A percentile compares a stretch with the other conserved stretches of the same genome.
Conservation (phyloP, 768 basidiomycete genomes). For the Pleurotus ostreatus region DNA sequence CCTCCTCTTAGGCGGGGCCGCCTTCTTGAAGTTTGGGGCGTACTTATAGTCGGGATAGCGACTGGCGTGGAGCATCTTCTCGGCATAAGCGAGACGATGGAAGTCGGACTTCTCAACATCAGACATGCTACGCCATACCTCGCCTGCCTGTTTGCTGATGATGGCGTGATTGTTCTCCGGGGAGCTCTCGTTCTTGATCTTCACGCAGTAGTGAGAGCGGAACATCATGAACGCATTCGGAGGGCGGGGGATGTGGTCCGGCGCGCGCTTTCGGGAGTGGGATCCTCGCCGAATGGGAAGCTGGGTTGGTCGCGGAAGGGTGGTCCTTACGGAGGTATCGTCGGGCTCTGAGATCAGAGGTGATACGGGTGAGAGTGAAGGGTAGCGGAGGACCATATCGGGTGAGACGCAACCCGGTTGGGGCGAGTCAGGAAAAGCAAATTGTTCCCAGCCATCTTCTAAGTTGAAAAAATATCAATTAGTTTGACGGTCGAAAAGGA, state of each 20-base stretch:
- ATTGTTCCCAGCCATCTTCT: slow-evolving; percentile 2
- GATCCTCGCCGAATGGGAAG: slow-evolving; percentile 11
- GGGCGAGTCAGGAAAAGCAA: background rate
- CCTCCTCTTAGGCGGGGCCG: slow-evolving; percentile 44
- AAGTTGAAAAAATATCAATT: background rate
- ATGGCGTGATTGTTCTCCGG: slow-evolving; percentile 56
- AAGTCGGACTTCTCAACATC: slow-evolving; percentile 48
- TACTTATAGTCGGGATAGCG: slow-evolving; percentile 56
- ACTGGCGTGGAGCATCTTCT: slow-evolving; percentile 43
- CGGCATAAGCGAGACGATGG: slow-evolving; percentile 45
- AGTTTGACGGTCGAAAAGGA: background rate
- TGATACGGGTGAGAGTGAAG: slow-evolving; percentile 7
- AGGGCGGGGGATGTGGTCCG: slow-evolving; percentile 66
- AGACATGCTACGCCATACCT: slow-evolving; percentile 51
- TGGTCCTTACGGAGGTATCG: background rate
- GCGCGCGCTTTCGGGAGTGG: slow-evolving; percentile 22
- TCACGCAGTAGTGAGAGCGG: slow-evolving; percentile 55
- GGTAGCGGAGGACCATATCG: slow-evolving; percentile 4
- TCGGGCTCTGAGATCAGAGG: slow-evolving; percentile 2
- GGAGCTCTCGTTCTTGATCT: slow-evolving; percentile 39
- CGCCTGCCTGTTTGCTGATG: slow-evolving; percentile 52
- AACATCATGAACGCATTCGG: slow-evolving; percentile 83
- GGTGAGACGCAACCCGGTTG: background rate
- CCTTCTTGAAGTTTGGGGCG: slow-evolving; percentile 38
- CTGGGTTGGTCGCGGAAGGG: slow-evolving; percentile 1